Conservation (phyloP, 2,329 filamentous ascomycete species). For the Xylariaceae sp. region DNA sequence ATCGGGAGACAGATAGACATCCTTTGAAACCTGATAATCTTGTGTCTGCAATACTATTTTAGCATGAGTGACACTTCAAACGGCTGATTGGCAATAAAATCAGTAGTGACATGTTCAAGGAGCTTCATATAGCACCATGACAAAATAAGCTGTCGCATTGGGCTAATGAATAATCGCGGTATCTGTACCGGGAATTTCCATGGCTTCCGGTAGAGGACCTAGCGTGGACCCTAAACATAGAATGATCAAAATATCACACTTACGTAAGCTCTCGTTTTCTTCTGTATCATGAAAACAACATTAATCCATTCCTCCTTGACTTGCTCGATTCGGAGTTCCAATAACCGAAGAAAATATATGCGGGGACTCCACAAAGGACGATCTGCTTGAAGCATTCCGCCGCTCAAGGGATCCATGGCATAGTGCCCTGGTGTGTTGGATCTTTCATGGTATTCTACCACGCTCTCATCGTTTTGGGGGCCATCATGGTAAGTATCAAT, state of each 20-base stretch:
- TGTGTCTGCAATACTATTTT: conserved; percentile 6
- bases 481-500: conserved; percentile 16
- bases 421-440: background rate
- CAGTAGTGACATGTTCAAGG: too few relatives aligned
- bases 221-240: too few relatives aligned
- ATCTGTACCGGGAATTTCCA: too few relatives aligned
- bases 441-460: conserved; percentile 2
- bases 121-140: too few relatives aligned
- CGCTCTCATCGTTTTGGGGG: conserved; percentile 8
- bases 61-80: too few relatives aligned
- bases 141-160: too few relatives aligned
- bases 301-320: conserved; percentile 27
- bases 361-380: conserved; percentile 14
- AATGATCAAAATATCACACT: too few relatives aligned
- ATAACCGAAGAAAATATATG: conserved; percentile 17
- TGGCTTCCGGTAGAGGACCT: too few relatives aligned
- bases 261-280: conserved; percentile 18
- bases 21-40: conserved; percentile 16
- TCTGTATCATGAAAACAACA: conserved; percentile 14
- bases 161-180: too few relatives aligned
- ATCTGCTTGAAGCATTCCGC: conserved; percentile 9
- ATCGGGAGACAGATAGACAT: conserved; percentile 16
- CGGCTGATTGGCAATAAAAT: too few relatives aligned
- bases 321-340: conserved; percentile 17
- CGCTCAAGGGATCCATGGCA: conserved; percentile 17